Base-by-base conservation (phyloP, 1,139 yeast species). In the Casaregolazyma suthepensis region DNA sequence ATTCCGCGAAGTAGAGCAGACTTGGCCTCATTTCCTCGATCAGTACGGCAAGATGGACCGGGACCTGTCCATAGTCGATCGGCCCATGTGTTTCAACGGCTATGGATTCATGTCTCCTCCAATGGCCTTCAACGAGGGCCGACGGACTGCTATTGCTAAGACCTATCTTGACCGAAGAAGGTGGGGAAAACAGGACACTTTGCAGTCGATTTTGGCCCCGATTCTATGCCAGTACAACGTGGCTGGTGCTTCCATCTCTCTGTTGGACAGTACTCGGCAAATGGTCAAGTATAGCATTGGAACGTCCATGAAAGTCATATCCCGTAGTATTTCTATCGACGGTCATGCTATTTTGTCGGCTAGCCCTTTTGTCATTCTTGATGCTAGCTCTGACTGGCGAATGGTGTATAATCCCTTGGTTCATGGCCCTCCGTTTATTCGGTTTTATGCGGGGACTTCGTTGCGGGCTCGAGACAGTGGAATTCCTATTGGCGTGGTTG, bases 301-400 rank as follows among this genome's bases (percentile, higher is more conserved):
- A 1, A 66, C 75, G 22, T 71, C 81, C 18, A 76, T 75, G 22
- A 69, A 55, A 15, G 52, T 57, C 15, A 54, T 68, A 73, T 56
- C 85, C 5, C 71, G 87, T 51, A 71, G 70, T 43, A 72, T 81
- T 1, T 81, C 88, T 1, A 68, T 85, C 45, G 91, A 85, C 66
- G 81, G 82, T 4, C 91, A 85, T 68, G 75, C 88, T 0, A 74
- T 85, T 4, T 67, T 85, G 45, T 83, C 90, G 0, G 69, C 72
- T 12, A 81, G 75, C 1, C 73, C 74, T 59, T 79, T 85, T 59
- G 69, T 80, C 1, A 59, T 85, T 19, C 64, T 75, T 23, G 87
- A 85, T 65, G 83, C 89, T 1, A 66, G 80, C 4, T 70, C 73
- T 43, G 93, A 85, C 64, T 85, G 93, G 91, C 71, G 91, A 65